Evolutionary conservation across 176 grass and related monocot species (phyloP).

Genomic region (Aegilops sharonensis): DNA sequence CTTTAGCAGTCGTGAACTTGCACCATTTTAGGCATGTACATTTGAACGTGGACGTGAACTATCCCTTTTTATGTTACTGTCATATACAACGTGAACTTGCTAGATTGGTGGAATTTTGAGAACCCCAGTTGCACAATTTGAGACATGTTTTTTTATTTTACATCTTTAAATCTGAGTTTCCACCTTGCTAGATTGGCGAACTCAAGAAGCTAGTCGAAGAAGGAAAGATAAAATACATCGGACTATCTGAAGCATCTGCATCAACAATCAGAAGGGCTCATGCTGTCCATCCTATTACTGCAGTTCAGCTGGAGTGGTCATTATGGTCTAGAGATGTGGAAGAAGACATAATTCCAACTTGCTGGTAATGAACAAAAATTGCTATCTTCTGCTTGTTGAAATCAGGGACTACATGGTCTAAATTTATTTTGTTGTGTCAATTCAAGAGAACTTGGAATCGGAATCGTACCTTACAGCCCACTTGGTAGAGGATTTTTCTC

Average conservation of each 20-base stretch:
- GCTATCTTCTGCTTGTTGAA: neutral
- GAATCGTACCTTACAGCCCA: conserved; percentile 61
- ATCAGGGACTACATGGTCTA: neutral
- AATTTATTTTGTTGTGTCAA: neutral
- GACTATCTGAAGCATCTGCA: conserved; percentile 57
- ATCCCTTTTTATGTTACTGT: neutral
- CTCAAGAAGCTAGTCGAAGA: conserved; percentile 70
- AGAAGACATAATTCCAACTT: conserved; percentile 53
- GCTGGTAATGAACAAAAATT: conserved; percentile 38
- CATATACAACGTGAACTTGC: neutral
- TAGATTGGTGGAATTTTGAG: no score
- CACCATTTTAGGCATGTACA: no score
- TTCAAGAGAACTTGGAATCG: conserved; percentile 35
- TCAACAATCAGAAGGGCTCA: conserved; percentile 70
- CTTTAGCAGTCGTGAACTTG: no score
- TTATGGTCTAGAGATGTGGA: conserved; percentile 66
- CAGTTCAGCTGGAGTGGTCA: conserved; percentile 64
- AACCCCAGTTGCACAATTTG: neutral
- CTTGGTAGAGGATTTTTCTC: conserved; percentile 62
- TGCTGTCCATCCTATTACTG: conserved; percentile 60
- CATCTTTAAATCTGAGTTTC: neutral
- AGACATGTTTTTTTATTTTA: neutral
- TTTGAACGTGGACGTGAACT: no score
- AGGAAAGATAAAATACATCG: conserved; percentile 76
- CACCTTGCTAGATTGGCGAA: conserved; percentile 46